Percentiles rank a stretch among this genome's conserved stretches.
Conservation (phyloP, 2,329 filamentous ascomycete genomes). For the Pseudohalonectria lignicola region DNA sequence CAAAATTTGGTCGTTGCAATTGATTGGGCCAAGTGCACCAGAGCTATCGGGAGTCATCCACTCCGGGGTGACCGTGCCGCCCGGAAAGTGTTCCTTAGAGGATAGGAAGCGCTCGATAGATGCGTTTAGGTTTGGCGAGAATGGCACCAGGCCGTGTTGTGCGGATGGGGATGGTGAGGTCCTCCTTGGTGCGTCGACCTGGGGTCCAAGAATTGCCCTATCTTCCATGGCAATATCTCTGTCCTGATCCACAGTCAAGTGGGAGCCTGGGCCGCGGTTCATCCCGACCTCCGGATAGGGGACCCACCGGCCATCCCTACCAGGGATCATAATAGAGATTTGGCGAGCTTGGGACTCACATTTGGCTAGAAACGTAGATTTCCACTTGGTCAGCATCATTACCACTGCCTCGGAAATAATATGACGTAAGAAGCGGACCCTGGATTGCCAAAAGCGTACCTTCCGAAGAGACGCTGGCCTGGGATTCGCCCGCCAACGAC, state of each 20-base stretch:
- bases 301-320: background rate
- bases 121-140: background rate
- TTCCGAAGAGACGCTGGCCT: background rate
- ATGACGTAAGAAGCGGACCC: background rate
- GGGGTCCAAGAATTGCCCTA: no score
- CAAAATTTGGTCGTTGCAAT: background rate
- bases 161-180: background rate
- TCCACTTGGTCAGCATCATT: background rate
- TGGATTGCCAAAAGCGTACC: background rate
- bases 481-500: background rate
- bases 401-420: background rate
- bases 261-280: background rate
- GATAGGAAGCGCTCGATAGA: background rate
- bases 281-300: background rate
- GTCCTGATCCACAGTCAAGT: background rate
- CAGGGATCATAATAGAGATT: background rate
- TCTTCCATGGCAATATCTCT: no score
- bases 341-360: background rate
- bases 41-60: background rate
- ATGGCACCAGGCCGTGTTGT: background rate
- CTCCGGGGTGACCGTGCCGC: background rate
- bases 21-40: background rate
- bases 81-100: background rate
- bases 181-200: background rate
- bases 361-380: background rate